These are phyloP conservation scores for Penicillium sp. DNA, from an alignment of 2,329 filamentous ascomycete species.

Conservation along the genomic window DNA sequence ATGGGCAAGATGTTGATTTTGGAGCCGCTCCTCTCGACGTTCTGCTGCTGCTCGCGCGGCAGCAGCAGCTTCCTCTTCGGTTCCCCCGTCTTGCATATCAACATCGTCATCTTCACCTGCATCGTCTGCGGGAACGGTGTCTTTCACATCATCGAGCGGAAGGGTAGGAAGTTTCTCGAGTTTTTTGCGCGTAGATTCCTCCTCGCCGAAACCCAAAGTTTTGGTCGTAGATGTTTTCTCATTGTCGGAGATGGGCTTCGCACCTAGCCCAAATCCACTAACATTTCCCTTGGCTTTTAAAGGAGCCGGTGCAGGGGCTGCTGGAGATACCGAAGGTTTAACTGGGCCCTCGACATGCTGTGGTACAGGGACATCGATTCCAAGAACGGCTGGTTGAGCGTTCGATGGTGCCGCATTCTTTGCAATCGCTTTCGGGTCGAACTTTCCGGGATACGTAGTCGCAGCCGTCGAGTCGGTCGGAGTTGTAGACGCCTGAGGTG, in stretches of 20 bases:
- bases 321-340: conserved; percentile 38
- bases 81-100: conserved; percentile 69
- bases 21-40: conserved; percentile 65
- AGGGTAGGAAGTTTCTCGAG: conserved; percentile 82
- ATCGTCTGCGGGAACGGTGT: conserved; percentile 49
- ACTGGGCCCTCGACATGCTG: conserved; percentile 42
- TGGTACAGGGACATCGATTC: conserved; percentile 51
- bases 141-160: conserved; percentile 57
- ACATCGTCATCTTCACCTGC: conserved; percentile 68
- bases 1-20: conserved; percentile 37
- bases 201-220: conserved; percentile 79
- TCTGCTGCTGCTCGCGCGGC: conserved; percentile 80
- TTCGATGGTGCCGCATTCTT: conserved; percentile 64
- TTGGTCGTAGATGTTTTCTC: conserved; percentile 65
- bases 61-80: conserved; percentile 80
- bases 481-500: conserved; percentile 50
- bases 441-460: conserved; percentile 66
- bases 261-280: conserved; percentile 73
- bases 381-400: conserved; percentile 50
- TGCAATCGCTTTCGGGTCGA: conserved; percentile 77
- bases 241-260: conserved; percentile 58
- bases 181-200: conserved; percentile 79
- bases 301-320: conserved; percentile 44
- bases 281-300: conserved; percentile 65
- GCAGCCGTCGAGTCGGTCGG: conserved; percentile 48